phyloP scores from a whole-genome alignment of 345 rosid species.

The Ceriops decandra region DNA sequence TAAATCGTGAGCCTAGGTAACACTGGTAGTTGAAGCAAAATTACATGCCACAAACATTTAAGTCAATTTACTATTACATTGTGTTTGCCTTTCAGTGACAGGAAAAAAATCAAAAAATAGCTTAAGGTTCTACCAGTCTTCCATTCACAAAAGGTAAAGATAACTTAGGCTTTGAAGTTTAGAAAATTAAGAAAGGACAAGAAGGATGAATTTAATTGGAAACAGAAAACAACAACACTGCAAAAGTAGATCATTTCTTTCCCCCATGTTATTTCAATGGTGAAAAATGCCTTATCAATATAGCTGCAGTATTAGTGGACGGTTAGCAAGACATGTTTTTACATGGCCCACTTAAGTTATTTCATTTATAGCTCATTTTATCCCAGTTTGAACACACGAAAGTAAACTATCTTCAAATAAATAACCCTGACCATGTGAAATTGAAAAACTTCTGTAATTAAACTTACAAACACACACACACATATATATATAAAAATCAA shows the following conservation, averaged over 20 bases:
- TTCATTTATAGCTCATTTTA: background rate
- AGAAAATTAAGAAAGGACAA: background rate
- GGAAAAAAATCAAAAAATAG: too few relatives aligned
- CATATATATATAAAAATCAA: background rate
- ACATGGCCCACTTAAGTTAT: too few relatives aligned
- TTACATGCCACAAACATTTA: too few relatives aligned
- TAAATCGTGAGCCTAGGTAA: too few relatives aligned
- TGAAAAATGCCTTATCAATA: too few relatives aligned
- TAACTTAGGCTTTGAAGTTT: background rate
- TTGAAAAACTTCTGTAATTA: background rate
- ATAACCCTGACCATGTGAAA: background rate
- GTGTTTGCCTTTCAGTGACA: too few relatives aligned
- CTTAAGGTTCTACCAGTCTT: too few relatives aligned
- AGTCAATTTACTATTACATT: too few relatives aligned
- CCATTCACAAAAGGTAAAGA: background rate
- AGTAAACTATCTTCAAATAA: background rate
- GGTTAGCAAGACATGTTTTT: too few relatives aligned
- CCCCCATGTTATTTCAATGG: background rate
- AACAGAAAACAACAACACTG: background rate
- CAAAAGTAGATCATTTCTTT: background rate
- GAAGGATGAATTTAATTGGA: background rate
- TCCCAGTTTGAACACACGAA: background rate
- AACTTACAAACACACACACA: background rate
- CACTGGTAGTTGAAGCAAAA: too few relatives aligned
- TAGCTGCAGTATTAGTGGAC: too few relatives aligned